Percentiles rank a stretch among this genome's conserved stretches.
phyloP scores from a whole-genome alignment of 805 yeast species.

The Debaryomyces tyrocola region DNA sequence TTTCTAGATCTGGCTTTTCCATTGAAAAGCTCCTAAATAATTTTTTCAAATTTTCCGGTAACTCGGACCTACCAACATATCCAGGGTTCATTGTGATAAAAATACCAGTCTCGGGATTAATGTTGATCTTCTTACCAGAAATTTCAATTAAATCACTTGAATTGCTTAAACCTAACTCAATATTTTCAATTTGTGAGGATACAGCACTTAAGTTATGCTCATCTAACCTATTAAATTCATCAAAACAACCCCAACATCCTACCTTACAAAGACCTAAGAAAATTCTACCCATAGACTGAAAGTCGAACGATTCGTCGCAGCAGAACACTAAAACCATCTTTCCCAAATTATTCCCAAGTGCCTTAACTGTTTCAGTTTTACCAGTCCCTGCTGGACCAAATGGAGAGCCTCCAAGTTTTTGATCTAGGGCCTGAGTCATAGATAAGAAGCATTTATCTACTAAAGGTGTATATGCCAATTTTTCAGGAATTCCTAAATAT shows the following conservation, averaged over 20 bases:
- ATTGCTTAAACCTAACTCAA: slow-evolving; percentile 54
- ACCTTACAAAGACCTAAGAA: slow-evolving; percentile 75
- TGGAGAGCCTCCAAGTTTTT: slow-evolving; percentile 82
- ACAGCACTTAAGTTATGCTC: slow-evolving; percentile 76
- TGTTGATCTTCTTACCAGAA: slow-evolving; percentile 37
- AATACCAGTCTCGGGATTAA: slow-evolving; percentile 59
- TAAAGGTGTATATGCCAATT: slow-evolving; percentile 75
- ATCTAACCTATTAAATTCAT: slow-evolving; percentile 85
- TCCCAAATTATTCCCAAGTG: slow-evolving; percentile 78
- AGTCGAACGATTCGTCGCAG: slow-evolving; percentile 89
- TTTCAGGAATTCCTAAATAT: slow-evolving; percentile 72
- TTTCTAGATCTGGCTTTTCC: slow-evolving; percentile 64
- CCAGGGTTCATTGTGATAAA: slow-evolving; percentile 92
- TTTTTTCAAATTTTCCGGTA: slow-evolving; percentile 85
- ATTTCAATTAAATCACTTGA: slow-evolving; percentile 33
- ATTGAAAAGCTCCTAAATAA: slow-evolving; percentile 76
- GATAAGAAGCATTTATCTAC: slow-evolving; percentile 62
- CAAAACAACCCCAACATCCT: slow-evolving; percentile 96
- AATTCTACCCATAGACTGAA: slow-evolving; percentile 72
- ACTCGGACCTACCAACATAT: slow-evolving; percentile 75
- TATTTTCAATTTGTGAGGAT: slow-evolving; percentile 72
- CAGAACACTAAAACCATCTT: slow-evolving; percentile 81
- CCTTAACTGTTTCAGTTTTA: slow-evolving; percentile 87
- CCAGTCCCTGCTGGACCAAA: slow-evolving; percentile 99
- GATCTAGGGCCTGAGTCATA: slow-evolving; percentile 72